phyloP scores from a whole-genome alignment of 371 early-diverging fungal species.

The Umbelopsis sp. region DNA sequence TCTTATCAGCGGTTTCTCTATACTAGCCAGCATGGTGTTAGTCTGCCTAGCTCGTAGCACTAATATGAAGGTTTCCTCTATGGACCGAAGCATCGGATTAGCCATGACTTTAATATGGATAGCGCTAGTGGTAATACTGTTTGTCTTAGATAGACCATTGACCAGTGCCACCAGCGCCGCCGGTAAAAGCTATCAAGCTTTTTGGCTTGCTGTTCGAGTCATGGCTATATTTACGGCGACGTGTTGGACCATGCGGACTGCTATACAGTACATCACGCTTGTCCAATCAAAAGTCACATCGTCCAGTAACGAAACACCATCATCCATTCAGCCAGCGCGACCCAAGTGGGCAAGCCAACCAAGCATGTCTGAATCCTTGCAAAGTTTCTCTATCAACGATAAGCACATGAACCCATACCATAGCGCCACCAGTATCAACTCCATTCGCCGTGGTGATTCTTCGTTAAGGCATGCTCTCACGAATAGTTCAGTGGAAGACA shows the following conservation, averaged over 20 bases:
- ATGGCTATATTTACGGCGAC: background rate
- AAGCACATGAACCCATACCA: slow-evolving; percentile 15
- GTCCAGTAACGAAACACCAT: background rate
- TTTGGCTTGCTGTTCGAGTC: background rate
- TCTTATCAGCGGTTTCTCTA: slow-evolving; percentile 32
- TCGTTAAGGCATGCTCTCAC: background rate
- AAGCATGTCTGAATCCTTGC: slow-evolving; percentile 2
- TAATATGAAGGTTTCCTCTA: background rate
- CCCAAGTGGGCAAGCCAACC: background rate
- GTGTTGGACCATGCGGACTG: background rate
- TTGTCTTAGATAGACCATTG: background rate
- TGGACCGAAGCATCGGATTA: slow-evolving; percentile 7
- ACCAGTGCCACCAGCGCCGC: background rate
- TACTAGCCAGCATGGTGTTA: background rate
- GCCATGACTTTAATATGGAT: background rate
- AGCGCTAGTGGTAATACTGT: background rate
- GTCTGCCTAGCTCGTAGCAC: background rate
- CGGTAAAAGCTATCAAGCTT: background rate
- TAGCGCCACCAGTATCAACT: background rate
- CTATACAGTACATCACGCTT: background rate
- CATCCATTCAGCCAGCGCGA: background rate
- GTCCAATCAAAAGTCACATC: background rate
- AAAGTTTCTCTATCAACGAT: slow-evolving; percentile 9
- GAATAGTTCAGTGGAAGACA: background rate
- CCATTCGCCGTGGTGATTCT: slow-evolving; percentile 3